These are phyloP conservation scores for Turnera subulata DNA, from an alignment of 345 rosid genomes.

Conservation along the genomic window DNA sequence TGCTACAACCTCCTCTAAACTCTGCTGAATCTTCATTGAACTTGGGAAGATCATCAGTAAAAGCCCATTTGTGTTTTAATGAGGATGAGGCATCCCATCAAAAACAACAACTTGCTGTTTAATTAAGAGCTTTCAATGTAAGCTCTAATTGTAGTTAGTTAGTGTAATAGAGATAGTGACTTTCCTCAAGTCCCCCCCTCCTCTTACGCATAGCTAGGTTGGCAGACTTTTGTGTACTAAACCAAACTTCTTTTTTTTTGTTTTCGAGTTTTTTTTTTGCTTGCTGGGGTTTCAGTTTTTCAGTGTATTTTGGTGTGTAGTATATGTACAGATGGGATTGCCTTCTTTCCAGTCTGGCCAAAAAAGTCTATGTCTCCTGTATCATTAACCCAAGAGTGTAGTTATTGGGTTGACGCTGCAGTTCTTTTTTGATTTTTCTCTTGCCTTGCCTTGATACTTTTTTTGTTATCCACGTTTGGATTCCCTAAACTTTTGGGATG, in stretches of 20 bases:
- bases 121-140: neutral
- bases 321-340: constrained; percentile 11
- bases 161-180: constrained; percentile 24
- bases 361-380: neutral
- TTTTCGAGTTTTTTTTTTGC: neutral
- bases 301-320: too few relatives aligned
- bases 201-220: constrained; percentile 4
- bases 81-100: constrained; percentile 75
- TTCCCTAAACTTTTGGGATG: constrained; percentile 17
- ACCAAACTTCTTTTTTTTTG: neutral
- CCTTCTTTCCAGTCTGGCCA: constrained; percentile 18
- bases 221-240: constrained; percentile 10
- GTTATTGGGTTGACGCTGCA: constrained; percentile 3
- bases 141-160: constrained; percentile 15
- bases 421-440: neutral
- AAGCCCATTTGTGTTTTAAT: constrained; percentile 41
- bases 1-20: constrained; percentile 38
- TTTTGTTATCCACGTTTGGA: constrained; percentile 20
- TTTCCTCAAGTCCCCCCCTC: constrained; percentile 4
- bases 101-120: constrained; percentile 62
- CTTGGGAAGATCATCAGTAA: constrained; percentile 27
- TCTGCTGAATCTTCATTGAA: constrained; percentile 24
- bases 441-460: too few relatives aligned
- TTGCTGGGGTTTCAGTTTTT: constrained; percentile 20
- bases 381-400: constrained; percentile 1